Evolutionary conservation across 2,329 filamentous ascomycete species (phyloP), one percentile per base, ranked within the genome.

Genomic region (Fusarium foetens): DNA sequence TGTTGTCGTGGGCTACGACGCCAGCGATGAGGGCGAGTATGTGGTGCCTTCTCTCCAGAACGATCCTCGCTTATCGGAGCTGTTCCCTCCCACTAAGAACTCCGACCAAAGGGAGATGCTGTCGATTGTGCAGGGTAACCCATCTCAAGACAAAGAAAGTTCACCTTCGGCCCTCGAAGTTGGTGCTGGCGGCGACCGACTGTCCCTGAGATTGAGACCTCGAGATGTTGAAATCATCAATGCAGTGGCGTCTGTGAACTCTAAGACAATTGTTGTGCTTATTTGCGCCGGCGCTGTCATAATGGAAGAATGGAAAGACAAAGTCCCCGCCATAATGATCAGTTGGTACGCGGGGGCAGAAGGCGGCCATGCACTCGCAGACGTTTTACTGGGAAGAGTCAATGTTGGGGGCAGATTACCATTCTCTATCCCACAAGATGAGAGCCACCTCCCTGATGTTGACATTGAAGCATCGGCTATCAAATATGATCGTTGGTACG

Each of bases 321-420:
- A 60, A 1, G 33, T 49, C 1, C 31, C 68, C 3, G 68, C 63
- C 12, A 64, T 75, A 23, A 21, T 76, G 3, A 55, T 71, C 12
- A 58, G 65, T n/a, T 76, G 74, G 72, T 75, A 75, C 23, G 58
- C 69, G 7, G 74, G 74, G 3, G 58, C 62, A 7, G 69, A 74
- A 21, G 71, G 71, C 3, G 74, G 74, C 5, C 61, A 68, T 29
- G 73, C 71, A 19, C 43, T 75, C 23, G 68, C 73, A 1, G 69
- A 67, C 27, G 21, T 76, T 6, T 58, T 75, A 16, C 43, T 71
- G 2, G 74, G 73, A 11, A 29, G 29, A 0, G 55, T 19, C 6
- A 63, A 74, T 51, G 42, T 53, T 5, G 38, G 39, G 13, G 74
- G 71, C 1, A 46, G 67, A 11, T 63, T 76, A 0, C 73, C 74